Conservation (phyloP, 108 stramenopile genomes). For the Mayamaea pseudoterrestris region DNA sequence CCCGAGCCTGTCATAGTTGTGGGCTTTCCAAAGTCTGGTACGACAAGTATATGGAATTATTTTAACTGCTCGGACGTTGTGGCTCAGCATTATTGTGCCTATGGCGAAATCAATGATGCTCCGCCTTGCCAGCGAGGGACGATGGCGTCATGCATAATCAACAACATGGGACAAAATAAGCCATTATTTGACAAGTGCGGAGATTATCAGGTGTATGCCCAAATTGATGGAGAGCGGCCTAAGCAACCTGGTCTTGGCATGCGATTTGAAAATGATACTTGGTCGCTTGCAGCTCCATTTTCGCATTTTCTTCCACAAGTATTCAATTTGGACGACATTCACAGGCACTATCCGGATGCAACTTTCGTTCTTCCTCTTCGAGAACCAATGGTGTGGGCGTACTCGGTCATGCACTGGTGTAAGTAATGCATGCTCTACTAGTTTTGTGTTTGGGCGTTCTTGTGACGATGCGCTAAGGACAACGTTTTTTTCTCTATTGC, state of each 20-base stretch:
- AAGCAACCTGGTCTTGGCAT: too few species aligned
- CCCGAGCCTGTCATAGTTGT: constrained; percentile 13
- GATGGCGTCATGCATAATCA: constrained; percentile 2
- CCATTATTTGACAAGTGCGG: constrained; percentile 1
- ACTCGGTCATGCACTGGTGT: constrained; percentile 16
- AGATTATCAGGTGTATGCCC: constrained; percentile 13
- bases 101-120: constrained; percentile 10
- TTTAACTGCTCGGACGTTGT: constrained; percentile 12
- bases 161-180: not conserved
- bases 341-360: constrained; percentile 12
- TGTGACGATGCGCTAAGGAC: too few species aligned
- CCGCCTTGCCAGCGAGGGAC: constrained; percentile 1
- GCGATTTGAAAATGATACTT: too few species aligned
- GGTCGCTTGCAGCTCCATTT: too few species aligned
- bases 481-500: too few species aligned
- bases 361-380: constrained; percentile 17
- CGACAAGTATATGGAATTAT: constrained; percentile 15
- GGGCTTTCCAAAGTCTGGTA: constrained; percentile 22
- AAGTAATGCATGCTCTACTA: too few species aligned
- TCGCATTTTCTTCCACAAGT: constrained; percentile 20
- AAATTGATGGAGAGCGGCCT: constrained; percentile 16
- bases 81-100: constrained; percentile 21
- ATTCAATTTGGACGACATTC: constrained; percentile 9
- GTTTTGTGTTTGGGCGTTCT: too few species aligned
- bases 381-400: constrained; percentile 4